Base-by-base conservation (phyloP, 2,329 filamentous ascomycete genomes). In the Helicocarpus griseus region DNA sequence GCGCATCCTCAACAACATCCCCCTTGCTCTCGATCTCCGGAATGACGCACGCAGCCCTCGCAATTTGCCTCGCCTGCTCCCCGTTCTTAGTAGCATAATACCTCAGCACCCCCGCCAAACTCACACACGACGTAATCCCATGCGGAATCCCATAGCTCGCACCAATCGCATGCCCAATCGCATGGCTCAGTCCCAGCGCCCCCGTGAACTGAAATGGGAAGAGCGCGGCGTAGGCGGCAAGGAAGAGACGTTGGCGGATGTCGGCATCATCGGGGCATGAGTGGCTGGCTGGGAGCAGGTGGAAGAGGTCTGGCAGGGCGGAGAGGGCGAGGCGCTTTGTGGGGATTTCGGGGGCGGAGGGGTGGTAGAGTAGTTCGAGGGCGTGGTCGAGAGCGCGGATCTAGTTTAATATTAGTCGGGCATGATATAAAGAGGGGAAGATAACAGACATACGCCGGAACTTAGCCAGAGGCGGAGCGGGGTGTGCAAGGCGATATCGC, bases 11-110 rank as follows among this genome's bases (percentile, higher is more conserved):
- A 26, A 36, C 45, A 33, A 41, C 44, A 49, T 63, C 58, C 7
- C 61, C 60, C 9, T 51, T 58, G 19, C 41, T 26, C 46, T 49
- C 21, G 13, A 51, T 53, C 21, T 58, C 59, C 29, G 61, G 53
- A 46, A 46, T 22, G 49, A 55, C 61, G 1, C 58, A 54, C 43
- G 63, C 29, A 28, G 63, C 58, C n/a, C 46, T 53, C 5, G 61
- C 61, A 44, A 64, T 58, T 29, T 57, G 52, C 9, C 48, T 52
- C n/a, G 55, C 58, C 22, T 53, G 51, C 24, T 49, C 52, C 4
- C 44, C 51, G 4, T 46, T 28, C 19, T 39, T 24, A 45, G 26
- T 29, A 14, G 19, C 38, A 8, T 13, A 33, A 46, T 28, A 46
- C 28, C 43, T 14, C 17, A 56, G 33, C n/a, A 53, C 52, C 35